Base-by-base conservation (phyloP, 2,329 filamentous ascomycete species). In the Aquanectria penicillioides region DNA sequence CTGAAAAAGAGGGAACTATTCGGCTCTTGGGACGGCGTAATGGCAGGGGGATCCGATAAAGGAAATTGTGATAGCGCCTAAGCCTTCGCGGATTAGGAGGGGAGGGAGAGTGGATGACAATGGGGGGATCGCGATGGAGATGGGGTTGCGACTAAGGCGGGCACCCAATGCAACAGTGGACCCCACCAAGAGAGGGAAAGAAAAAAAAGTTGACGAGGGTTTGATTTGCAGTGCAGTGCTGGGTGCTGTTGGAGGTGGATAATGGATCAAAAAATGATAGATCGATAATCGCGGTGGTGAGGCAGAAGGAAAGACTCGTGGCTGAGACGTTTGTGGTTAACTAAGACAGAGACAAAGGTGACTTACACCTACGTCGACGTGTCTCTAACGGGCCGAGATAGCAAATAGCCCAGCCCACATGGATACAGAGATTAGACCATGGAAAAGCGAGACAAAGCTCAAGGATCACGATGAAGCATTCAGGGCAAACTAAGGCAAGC, bases 211-310 rank as follows among this genome's bases (percentile, higher is more conserved):
- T 15, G 48, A 43, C 41, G 33, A 40, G 41, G 51, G 51, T 47
- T 48, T 55, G 51, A 55, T 55, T 55, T 55, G 51, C 51, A 7
- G 34, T 55, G 41, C 51, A 55, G 23, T 13, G 40, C 17, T 44
- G 49, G 49, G 10, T 34, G n/a, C 38, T 48, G 41, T 40, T 12
- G 38, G 23, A 48, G 31, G 25, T 41, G 50, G 50, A 25, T 18
- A 48, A 34, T 20, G 29, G 18, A 8, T 13, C 5, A 31, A 26
- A 57, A 49, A 37, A 20, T 58, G 55, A 58, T 13, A 34, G 25
- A 53, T 58, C 55, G 34, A 28, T 53, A 34, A 53, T 58, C 47
- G 40, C 28, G 47, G 55, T 20, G 47, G 26, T 12, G 15, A 18
- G 25, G 20, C 12, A 13, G 40, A 38, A 20, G n/a, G n/a, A 10